Base-by-base conservation (phyloP, 202 grass and related monocot species). In the Dendrocalamus latiflorus region DNA sequence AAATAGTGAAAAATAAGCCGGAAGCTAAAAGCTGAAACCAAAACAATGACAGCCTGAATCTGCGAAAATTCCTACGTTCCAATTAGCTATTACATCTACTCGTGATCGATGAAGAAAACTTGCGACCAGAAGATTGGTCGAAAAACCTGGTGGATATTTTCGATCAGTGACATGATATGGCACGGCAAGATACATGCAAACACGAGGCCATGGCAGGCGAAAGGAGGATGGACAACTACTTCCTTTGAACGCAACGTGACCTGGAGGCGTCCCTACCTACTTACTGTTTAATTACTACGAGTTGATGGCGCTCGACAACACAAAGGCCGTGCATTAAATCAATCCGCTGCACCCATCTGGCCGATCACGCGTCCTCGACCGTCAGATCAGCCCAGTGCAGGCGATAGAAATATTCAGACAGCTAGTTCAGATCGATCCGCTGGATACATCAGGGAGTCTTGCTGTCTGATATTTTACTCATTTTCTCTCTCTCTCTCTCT, bases 371-470 rank as follows among this genome's bases (percentile, higher is more conserved):
- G 74, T 25, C 24, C 38, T 76, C 13, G 15, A 14, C 15, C 38
- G 51, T 77, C 39, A 15, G 73, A 81, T 71, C 64, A 37, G 6
- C 8, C 45, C 21, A 9, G 6, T 1, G 8, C 51, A 62, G 21
- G 86, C 66, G 47, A 47, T 45, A 49, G 3, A 83, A 72, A 66
- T 58, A 67, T 74, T 62, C 18, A 43, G 68, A 74, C 80, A 84
- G 81, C 74, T 88, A 48, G 47, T 65, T 63, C 34, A 41, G 48
- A 58, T 79, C 59, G 30, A 16, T 71, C 53, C 26, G 37, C 81
- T 53, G 55, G 34, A 24, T 25, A n/a, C 42, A 2, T 33, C 36
- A 56, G 37, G 38, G 37, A 43, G 53, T 59, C 17, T 20, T 18
- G 48, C 77, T 36, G 34, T 36, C 34, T 36, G 34, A 36, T 36